Percentiles rank a stretch among this genome's conserved stretches.
These are phyloP conservation scores for Coprinopsis sp. DNA, from an alignment of 768 basidiomycete genomes.

Conservation along the genomic window DNA sequence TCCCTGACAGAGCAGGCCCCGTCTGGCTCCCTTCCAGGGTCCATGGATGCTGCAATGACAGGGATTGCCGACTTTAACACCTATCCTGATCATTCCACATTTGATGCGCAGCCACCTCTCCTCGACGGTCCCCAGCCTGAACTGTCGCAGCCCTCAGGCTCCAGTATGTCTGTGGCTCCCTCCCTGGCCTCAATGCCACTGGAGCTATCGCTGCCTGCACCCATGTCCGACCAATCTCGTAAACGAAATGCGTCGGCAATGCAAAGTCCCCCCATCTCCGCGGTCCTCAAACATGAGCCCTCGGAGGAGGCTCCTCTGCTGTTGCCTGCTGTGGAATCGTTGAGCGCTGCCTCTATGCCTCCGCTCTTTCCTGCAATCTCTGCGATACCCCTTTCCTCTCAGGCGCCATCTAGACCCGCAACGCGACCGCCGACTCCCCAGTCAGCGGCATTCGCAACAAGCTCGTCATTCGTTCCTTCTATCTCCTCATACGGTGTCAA, in stretches of 20 bases:
- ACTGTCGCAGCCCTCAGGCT: no score
- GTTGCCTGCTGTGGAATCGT: constrained; percentile 17
- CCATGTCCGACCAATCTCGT: constrained; percentile 36
- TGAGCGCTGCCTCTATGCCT: constrained; percentile 12
- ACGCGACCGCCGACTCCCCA: constrained; percentile 29
- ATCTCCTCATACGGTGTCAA: constrained; percentile 17
- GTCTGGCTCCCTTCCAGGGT: background rate
- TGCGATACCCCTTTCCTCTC: constrained; percentile 16
- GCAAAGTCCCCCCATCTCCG: constrained; percentile 38
- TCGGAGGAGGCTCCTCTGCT: constrained; percentile 37
- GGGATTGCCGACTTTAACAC: constrained; percentile 1
- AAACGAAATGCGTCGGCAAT: constrained; percentile 42
- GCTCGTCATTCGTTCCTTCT: constrained; percentile 26
- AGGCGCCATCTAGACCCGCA: constrained; percentile 31
- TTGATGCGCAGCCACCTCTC: no score
- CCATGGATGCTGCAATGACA: background rate
- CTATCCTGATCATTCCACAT: constrained; percentile 1
- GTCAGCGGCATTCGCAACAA: constrained; percentile 22
- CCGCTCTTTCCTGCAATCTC: constrained; percentile 15
- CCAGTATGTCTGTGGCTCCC: no score
- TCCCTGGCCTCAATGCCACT: constrained; percentile 22
- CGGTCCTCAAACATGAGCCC: constrained; percentile 46
- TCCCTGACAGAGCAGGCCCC: constrained; percentile 17
- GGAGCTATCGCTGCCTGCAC: no score
- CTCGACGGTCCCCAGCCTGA: no score